Evolutionary conservation across 2,329 filamentous ascomycete genomes (phyloP), one percentile per base, ranked within the genome.

Genomic region (Geoglossum cookeanum): DNA sequence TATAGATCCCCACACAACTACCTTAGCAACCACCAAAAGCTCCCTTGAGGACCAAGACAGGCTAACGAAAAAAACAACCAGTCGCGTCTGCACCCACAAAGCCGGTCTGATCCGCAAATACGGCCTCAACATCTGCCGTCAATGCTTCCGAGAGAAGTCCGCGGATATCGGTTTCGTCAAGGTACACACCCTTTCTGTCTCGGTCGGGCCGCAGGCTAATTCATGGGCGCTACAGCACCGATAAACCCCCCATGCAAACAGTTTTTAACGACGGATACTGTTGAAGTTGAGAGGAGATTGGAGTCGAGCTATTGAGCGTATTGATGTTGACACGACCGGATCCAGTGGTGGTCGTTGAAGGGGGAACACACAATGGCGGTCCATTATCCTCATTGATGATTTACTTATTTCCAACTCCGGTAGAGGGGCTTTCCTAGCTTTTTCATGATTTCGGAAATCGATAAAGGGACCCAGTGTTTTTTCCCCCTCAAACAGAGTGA

Each of bases 41-140:
- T 7, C 33, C 3, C 33, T 37, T 37, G 22, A 22, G 22, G 22
- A 22, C 35, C 35, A 37, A 37, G 35, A 37, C 22, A 37, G 35
- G 30, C 27, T n/a, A 37, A 32, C 3, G 52, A n/a, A 55, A n/a
- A 55, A 15, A 29, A 57, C 17, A n/a, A 29, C 66, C 69, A 87
- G 83, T 79, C 84, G 83, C 71, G 83, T 86, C 72, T 87, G 83
- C 87, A 88, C 89, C 72, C 91, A 98, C 86, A 84, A 81, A 72
- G 91, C 92, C 71, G 92, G 92, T 94, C 84, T 98, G 68, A 95
- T 98, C 83, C 90, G 92, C 80, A 98, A 98, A 80, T 98, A 98
- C 79, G 91, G 92, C 72, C 81, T 96, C 68, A 88, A 94, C 70
- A 81, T 83, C 75, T 83, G 80, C 78, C 78, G 80, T 77, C 76